Evolutionary conservation across 257 asterid genomes (phyloP), one percentile per base, ranked within the genome.

Genomic region (Striga asiatica): DNA sequence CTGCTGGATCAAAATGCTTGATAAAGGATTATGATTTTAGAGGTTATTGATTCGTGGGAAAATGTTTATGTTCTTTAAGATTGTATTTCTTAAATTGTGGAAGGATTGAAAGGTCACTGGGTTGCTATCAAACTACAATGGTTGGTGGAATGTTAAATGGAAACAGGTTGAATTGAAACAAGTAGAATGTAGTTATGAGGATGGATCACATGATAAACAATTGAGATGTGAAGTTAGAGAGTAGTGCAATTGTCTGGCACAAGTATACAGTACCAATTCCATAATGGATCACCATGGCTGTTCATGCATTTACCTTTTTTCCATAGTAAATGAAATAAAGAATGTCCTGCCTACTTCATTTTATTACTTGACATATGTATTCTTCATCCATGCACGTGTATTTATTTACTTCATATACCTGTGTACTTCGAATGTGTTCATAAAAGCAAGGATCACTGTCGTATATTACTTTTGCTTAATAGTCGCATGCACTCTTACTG

Each of bases 401-500:
- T 35, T 14, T 53, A 3, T 31, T 10, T 10, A n/a, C n/a, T n/a
- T n/a, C n/a, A n/a, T n/a, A n/a, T n/a, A 32, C 22, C 11, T 39
- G 16, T 25, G 19, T 16, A 31, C 20, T 38, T 42, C 16, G 16
- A 43, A n/a, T 41, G 12, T 32, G 8, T 49, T 24, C 35, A 18
- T 45, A 34, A 50, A 55, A 18, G 24, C 50, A 7, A 43, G 50
- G 8, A 43, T 43, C 51, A 16, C 41, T 28, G 55, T 38, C 57
- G 21, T 18, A 17, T 53, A n/a, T 17, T 57, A 32, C n/a, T 37
- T 48, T 5, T 49, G 50, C 39, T 16, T 45, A n/a, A 34, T 46
- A 38, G 38, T 56, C 19, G 13, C 24, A 41, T 59, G 54, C 25
- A 47, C 14, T 34, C 31, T 58, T 61, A 66, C 25, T n/a, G 28